phyloP scores from a whole-genome alignment of 441 rosid species.

The Macaranga tanarius region DNA sequence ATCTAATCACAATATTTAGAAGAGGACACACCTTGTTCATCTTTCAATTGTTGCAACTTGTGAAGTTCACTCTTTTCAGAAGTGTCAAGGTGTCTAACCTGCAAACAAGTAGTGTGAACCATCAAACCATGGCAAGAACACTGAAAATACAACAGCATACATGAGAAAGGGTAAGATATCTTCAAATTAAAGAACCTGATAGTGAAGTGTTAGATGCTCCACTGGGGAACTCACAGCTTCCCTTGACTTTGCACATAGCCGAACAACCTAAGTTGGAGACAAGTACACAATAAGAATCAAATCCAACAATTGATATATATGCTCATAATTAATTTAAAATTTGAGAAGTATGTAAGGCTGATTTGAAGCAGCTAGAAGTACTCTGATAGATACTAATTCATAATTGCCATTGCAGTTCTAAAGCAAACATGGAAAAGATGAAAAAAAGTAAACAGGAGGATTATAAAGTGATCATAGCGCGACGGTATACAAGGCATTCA shows the following conservation, averaged over 20 bases:
- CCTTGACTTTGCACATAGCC: constrained; percentile 98
- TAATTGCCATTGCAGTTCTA: not conserved
- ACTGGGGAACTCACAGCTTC: constrained; percentile 99
- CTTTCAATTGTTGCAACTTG: constrained; percentile 96
- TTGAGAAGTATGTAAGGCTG: not conserved
- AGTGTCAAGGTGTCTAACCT: constrained; percentile 99
- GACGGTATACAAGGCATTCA: not conserved
- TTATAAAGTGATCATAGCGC: no score
- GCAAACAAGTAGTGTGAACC: constrained; percentile 29
- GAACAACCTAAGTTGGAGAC: constrained; percentile 64
- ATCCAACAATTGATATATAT: not conserved
- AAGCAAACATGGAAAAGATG: not conserved
- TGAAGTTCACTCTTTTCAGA: constrained; percentile 99
- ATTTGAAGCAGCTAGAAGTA: not conserved
- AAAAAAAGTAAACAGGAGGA: not conserved
- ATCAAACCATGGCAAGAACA: constrained; percentile 10
- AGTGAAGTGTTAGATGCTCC: constrained; percentile 98
- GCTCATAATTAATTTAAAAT: not conserved
- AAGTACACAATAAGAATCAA: constrained; percentile 11
- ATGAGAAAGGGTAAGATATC: constrained; percentile 8
- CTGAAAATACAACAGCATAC: not conserved
- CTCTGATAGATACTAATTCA: not conserved
- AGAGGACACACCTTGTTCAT: constrained; percentile 81
- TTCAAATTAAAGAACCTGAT: constrained; percentile 66
- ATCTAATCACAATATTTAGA: not conserved